Percentiles rank a stretch among this genome's conserved stretches.
These are phyloP conservation scores for Gossypium aridum DNA, from an alignment of 441 rosid species.

Conservation along the genomic window DNA sequence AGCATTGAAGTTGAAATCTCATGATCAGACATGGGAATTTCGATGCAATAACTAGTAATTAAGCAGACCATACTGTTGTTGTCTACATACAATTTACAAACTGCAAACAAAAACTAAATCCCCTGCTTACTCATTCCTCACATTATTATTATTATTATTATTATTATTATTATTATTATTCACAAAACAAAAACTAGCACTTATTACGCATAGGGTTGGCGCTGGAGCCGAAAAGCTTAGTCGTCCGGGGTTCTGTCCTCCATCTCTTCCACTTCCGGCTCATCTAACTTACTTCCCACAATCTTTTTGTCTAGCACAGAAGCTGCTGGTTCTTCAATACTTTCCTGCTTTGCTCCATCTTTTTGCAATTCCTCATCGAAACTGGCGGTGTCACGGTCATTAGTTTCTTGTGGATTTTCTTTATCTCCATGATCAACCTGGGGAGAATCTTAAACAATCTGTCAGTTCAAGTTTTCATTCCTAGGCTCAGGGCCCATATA, in stretches of 20 bases:
- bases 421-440: constrained; percentile 55
- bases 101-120: not conserved
- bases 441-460: not conserved
- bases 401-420: constrained; percentile 28
- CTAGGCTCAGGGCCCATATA: not conserved
- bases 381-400: not conserved
- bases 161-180: not conserved
- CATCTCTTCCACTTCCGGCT: constrained; percentile 14
- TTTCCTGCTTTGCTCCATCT: not conserved
- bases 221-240: not conserved
- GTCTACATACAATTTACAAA: not conserved
- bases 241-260: constrained; percentile 11
- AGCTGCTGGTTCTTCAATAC: not conserved
- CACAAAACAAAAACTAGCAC: constrained; percentile 4
- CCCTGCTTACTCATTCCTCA: not conserved
- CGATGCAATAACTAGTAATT: not conserved
- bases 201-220: not conserved
- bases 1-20: too few relatives aligned
- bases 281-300: not conserved
- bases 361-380: not conserved
- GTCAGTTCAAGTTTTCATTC: not conserved
- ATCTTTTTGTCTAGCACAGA: not conserved
- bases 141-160: not conserved
- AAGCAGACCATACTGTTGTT: not conserved
- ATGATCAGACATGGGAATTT: too few relatives aligned